These are phyloP conservation scores for Phytopythium ostracodes DNA, from an alignment of 352 stramenopile genomes.

Conservation along the genomic window DNA sequence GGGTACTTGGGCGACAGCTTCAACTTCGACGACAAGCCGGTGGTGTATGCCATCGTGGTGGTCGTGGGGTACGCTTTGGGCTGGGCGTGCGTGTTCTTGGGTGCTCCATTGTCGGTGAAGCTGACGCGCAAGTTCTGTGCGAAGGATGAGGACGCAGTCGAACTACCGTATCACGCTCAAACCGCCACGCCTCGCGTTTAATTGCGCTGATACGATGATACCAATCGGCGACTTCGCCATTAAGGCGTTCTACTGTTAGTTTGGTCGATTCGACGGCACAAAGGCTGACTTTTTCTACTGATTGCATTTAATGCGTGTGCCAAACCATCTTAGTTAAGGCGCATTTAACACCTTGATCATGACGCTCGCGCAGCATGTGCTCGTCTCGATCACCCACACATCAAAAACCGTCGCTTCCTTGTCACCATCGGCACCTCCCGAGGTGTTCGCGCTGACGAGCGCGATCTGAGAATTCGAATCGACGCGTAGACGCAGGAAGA, in stretches of 20 bases:
- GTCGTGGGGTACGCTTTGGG: neutral
- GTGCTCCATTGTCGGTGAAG: constrained; percentile 6
- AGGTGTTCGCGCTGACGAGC: constrained; percentile 1
- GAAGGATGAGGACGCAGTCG: constrained; percentile 13
- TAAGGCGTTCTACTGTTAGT: too few relatives aligned
- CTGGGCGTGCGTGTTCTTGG: constrained; percentile 1
- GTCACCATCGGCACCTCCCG: neutral
- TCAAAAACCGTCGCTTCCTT: neutral
- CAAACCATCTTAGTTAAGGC: too few relatives aligned
- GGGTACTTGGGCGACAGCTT: constrained; percentile 8
- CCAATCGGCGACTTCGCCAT: neutral
- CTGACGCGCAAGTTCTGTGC: constrained; percentile 7
- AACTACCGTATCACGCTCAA: neutral
- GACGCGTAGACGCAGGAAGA: constrained; percentile 43
- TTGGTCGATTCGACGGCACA: too few relatives aligned
- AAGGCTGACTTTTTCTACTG: too few relatives aligned
- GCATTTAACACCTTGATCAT: constrained; percentile 38
- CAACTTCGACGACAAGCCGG: constrained; percentile 9
- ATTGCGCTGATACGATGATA: neutral
- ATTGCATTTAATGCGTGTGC: neutral
- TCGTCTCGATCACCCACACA: constrained; percentile 76
- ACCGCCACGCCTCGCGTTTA: neutral
- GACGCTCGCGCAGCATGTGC: constrained; percentile 70
- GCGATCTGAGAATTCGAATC: neutral
- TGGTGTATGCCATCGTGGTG: constrained; percentile 2